Percentiles rank a stretch among this genome's conserved stretches.
Conservation (phyloP, 129 eudicot genomes). For the Silybum marianum region DNA sequence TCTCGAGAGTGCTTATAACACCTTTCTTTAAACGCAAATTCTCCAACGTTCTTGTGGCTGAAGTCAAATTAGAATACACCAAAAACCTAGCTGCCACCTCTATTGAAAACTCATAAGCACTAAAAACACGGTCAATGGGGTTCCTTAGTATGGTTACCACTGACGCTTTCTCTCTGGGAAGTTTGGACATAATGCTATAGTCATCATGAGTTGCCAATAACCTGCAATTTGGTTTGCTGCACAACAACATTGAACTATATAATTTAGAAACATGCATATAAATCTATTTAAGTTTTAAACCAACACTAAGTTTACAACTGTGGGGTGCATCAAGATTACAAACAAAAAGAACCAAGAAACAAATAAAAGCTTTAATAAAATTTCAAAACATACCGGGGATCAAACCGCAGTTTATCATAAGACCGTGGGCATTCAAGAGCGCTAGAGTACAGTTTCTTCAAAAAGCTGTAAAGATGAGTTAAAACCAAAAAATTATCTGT, state of each 20-base stretch:
- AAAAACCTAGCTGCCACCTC: conserved; percentile 97
- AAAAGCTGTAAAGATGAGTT: conserved; percentile 54
- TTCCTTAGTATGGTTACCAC: conserved; percentile 85
- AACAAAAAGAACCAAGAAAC: conserved; percentile 2
- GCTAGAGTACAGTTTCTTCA: conserved; percentile 71
- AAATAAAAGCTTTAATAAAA: not conserved
- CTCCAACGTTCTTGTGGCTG: conserved; percentile 54
- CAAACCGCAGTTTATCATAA: conserved; percentile 80
- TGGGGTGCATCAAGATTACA: not conserved
- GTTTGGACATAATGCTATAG: conserved; percentile 85
- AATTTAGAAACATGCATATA: not conserved
- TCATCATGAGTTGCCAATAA: conserved; percentile 91
- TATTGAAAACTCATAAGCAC: conserved; percentile 88
- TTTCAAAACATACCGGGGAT: conserved; percentile 68
- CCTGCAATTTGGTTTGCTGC: conserved; percentile 79
- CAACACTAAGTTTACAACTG: not conserved
- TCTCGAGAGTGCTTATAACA: conserved; percentile 78
- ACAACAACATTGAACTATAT: conserved; percentile 8
- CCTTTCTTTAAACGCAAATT: conserved; percentile 50
- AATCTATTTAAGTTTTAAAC: not conserved
- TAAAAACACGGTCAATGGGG: conserved; percentile 93
- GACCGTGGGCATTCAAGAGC: conserved; percentile 89
- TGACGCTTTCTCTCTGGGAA: conserved; percentile 76
- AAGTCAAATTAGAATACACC: conserved; percentile 81
- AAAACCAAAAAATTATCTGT: not conserved